Conservation (phyloP, 345 rosid species). For the Pistacia vera region DNA sequence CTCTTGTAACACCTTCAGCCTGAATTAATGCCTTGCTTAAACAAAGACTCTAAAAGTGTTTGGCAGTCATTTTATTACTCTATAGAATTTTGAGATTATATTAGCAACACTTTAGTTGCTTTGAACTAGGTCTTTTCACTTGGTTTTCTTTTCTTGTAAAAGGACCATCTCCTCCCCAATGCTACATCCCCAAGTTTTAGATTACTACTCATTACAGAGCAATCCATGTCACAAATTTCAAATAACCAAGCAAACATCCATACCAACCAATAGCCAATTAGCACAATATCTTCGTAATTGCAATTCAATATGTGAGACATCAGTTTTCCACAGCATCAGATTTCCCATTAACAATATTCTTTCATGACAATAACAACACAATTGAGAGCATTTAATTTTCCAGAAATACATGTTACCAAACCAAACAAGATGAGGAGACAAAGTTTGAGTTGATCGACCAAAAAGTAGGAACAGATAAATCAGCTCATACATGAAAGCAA, state of each 20-base stretch:
- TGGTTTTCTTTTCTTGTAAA: neutral
- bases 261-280: no score
- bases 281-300: no score
- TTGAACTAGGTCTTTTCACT: neutral
- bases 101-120: slow-evolving; percentile 1
- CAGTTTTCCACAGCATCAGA: no score
- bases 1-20: neutral
- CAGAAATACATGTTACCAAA: neutral
- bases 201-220: neutral
- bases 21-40: no score
- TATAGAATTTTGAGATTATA: neutral
- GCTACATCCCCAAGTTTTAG: neutral
- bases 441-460: neutral
- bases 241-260: no score
- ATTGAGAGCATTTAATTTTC: no score
- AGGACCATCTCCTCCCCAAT: neutral
- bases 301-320: no score
- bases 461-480: neutral
- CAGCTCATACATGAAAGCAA: neutral
- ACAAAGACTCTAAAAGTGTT: no score
- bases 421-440: neutral
- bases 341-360: no score
- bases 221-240: no score
- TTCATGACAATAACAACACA: no score
- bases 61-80: neutral